A percentile compares a stretch with the other conserved stretches of the same genome.
These are phyloP conservation scores for Closterium sp. DNA, from an alignment of 139 green algal species.

Conservation along the genomic window DNA sequence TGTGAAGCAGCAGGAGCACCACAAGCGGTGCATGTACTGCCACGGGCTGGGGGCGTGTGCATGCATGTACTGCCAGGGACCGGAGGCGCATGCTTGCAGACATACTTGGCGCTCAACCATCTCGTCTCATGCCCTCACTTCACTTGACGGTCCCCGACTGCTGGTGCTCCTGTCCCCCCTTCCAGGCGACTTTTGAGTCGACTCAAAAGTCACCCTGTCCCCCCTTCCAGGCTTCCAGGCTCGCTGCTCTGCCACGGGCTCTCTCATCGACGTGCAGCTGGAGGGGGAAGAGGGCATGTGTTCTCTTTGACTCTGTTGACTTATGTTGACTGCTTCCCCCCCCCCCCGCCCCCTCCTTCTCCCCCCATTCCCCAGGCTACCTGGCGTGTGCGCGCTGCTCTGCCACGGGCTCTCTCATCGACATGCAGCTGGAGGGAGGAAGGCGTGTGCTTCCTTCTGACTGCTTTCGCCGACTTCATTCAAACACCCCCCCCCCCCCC, in stretches of 20 bases:
- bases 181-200: no score
- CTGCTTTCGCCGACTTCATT: background rate
- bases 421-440: background rate
- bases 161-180: no score
- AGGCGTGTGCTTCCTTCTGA: no score
- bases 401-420: background rate
- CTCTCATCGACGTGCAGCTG: background rate
- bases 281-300: background rate
- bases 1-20: no score
- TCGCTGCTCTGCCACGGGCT: background rate
- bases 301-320: background rate
- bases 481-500: background rate
- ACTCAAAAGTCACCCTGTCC: no score
- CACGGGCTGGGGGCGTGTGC: no score
- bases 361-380: background rate
- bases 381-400: background rate
- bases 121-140: no score
- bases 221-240: background rate
- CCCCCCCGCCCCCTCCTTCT: background rate
- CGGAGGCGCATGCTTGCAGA: no score
- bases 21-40: conserved; percentile 79
- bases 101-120: no score
- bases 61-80: no score
- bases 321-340: background rate
- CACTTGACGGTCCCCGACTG: no score